phyloP scores from a whole-genome alignment of 345 rosid species.

The Eucalyptus pauciflora region DNA sequence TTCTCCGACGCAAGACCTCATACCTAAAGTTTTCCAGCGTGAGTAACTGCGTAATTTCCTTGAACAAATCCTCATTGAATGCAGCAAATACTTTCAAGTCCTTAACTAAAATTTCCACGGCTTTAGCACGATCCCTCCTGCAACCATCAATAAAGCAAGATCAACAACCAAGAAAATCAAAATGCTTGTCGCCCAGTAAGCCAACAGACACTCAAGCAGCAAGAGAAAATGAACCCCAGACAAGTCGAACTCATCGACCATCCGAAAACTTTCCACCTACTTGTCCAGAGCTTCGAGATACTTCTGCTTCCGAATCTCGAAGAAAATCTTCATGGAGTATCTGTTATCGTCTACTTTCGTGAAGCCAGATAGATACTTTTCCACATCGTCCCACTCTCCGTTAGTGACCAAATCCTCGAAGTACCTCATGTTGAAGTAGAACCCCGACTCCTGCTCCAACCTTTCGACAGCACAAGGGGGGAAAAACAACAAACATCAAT shows the following conservation, averaged over 20 bases:
- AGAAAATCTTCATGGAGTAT: slow-evolving; percentile 92
- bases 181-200: neutral
- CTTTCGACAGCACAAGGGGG: slow-evolving; percentile 16
- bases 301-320: slow-evolving; percentile 88
- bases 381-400: slow-evolving; percentile 92
- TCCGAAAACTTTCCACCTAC: slow-evolving; percentile 17
- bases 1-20: neutral
- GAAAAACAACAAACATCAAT: neutral
- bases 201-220: neutral
- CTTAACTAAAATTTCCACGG: slow-evolving; percentile 74
- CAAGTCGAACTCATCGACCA: neutral
- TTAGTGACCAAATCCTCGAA: slow-evolving; percentile 85
- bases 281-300: slow-evolving; percentile 85
- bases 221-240: neutral
- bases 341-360: slow-evolving; percentile 71
- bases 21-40: slow-evolving; percentile 84
- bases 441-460: slow-evolving; percentile 86
- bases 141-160: neutral
- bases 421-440: slow-evolving; percentile 69
- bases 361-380: slow-evolving; percentile 75
- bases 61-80: slow-evolving; percentile 74
- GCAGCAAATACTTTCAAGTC: slow-evolving; percentile 78
- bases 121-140: slow-evolving; percentile 78
- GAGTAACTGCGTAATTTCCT: slow-evolving; percentile 75
- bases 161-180: neutral